Percentiles rank a stretch among this genome's conserved stretches.
Evolutionary conservation across 23 red algal species (phyloP).

Genomic region (Gracilaria domingensis): DNA sequence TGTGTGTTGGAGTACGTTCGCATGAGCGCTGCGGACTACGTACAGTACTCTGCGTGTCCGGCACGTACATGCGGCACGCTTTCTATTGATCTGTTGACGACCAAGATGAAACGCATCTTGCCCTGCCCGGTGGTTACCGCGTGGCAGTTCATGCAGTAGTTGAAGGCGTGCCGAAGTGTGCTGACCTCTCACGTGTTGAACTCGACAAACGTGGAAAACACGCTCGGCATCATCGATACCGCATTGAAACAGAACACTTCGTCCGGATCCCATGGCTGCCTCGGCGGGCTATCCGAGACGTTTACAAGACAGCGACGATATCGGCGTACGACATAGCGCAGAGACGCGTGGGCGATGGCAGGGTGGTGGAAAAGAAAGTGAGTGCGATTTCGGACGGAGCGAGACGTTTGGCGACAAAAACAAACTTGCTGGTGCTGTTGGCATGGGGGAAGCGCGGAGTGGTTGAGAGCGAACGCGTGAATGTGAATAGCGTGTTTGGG

Average conservation of each 20-base stretch:
- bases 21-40: no score
- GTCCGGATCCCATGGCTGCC: background rate
- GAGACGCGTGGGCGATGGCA: background rate
- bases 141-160: background rate
- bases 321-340: background rate
- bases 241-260: background rate
- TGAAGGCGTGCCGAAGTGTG: background rate
- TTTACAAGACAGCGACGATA: background rate
- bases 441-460: constrained; percentile 20
- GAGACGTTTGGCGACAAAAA: background rate
- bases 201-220: background rate
- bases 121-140: background rate
- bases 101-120: background rate
- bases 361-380: background rate
- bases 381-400: background rate
- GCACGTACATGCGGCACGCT: no score
- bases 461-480: background rate
- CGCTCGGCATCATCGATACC: background rate
- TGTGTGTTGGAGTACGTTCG: no score
- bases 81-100: background rate
- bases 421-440: constrained; percentile 15
- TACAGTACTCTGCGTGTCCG: no score
- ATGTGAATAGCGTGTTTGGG: background rate
- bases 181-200: background rate
- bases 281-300: background rate